Base-by-base conservation (phyloP, 768 basidiomycete species). In the Omphalotus guepiniiformis region DNA sequence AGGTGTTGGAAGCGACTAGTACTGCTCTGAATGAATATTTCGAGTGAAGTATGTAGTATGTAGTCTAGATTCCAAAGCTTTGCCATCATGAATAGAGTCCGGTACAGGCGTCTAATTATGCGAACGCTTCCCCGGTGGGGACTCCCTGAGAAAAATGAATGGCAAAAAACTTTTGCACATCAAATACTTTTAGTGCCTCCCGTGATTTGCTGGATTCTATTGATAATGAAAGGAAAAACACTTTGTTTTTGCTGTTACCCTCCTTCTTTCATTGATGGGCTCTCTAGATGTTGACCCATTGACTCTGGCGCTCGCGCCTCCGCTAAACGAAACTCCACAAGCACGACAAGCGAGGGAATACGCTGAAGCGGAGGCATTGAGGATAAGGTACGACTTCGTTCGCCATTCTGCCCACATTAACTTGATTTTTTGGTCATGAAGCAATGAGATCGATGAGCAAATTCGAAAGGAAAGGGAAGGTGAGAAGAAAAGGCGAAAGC, bases 401-500 rank as follows among this genome's bases (percentile, higher is more conserved):
- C 27, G 27, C n/a, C n/a, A n/a, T 19, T 16, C 13, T 11, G 7
- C 13, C 23, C 21, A 12, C 8, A 32, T 38, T 25, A 27, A 27
- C n/a, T 21, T 6, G 28, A 47, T 28, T 1, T 6, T 35, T 5
- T 16, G 46, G n/a, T 39, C n/a, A 21, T 28, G 18, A 12, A 78
- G 83, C 63, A 84, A 89, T 35, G 75, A 79, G 51, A 91, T 91
- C 50, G 88, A 91, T 70, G 85, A 85, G 45, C 76, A 80, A 61
- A 67, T 91, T 35, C 75, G 77, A 41, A 71, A 69, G 44, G 88
- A 89, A 60, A 74, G 68, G 52, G 72, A 74, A 12, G 71, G 67
- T 1, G 65, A 80, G 47, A 82, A 70, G 67, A 81, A 75, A 65
- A 81, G 75, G 61, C 82, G 77, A 65, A 76, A 74, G 53, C 81